Base-by-base conservation (phyloP, 2,329 filamentous ascomycete species). In the Aspergillus sclerotialis region DNA sequence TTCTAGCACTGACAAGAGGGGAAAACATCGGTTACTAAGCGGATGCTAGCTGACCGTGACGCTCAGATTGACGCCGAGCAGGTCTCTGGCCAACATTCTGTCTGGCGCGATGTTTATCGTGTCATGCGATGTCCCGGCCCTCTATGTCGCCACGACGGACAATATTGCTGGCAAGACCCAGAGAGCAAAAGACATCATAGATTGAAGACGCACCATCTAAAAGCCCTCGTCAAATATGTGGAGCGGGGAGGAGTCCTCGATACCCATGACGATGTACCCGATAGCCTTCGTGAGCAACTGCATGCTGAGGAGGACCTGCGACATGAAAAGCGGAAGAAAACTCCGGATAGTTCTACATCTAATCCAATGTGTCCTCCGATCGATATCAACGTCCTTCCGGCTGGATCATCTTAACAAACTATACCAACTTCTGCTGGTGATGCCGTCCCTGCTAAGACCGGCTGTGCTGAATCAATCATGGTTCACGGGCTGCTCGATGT, bases 101-200 rank as follows among this genome's bases (percentile, higher is more conserved):
- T 47, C 36, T 56, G 43, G 49, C 31, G 35, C 23, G 38, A 50
- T 12, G 48, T 58, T 7, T 58, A 58, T 37, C 36, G 15, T 27
- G 14, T 49, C 4, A 47, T 59, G 32, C 51, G 42, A 18, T 59
- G 52, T 34, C 42, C 43, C 28, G 43, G 50, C 5, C 38, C 41
- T 32, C 48, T 37, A 17, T 62, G 46, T 36, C 28, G 50, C 28
- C 40, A 44, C 28, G 27, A 37, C 29, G 48, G 50, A 15, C 48
- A 48, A 25, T 45, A 60, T 37, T 62, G 50, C 45, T 64, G 49
- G 57, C 39, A 45, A 26, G 52, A 62, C 37, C 51, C 52, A 13
- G 12, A 44, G 35, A 46, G 38, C 44, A 59, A 50, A 52, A 61
- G 39, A 45, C 52, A 63, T 39, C 52, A 60, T 31, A 53, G 42